These are phyloP conservation scores for Senna siamea DNA, from an alignment of 306 rosid species.

Conservation along the genomic window DNA sequence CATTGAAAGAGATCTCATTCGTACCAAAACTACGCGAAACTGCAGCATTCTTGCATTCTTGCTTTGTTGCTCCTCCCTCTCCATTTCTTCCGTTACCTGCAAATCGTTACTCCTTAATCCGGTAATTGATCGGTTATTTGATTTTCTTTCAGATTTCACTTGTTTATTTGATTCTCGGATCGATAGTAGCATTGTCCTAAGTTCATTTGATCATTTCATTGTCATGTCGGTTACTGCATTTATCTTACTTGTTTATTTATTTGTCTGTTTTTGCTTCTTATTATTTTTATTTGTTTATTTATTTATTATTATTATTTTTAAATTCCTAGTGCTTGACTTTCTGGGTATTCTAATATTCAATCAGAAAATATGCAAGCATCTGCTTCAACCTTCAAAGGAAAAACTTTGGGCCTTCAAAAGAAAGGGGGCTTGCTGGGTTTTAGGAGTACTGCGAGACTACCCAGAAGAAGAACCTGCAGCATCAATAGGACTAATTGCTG, in stretches of 20 bases:
- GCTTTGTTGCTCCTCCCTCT: conserved; percentile 14
- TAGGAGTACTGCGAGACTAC: conserved; percentile 40
- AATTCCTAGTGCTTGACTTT: background rate
- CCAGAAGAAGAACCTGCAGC: conserved; percentile 40
- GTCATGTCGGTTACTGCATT: background rate
- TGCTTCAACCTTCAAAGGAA: conserved; percentile 51
- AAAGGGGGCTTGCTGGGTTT: conserved; percentile 46
- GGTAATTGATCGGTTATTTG: conserved; percentile 20
- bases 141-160: background rate
- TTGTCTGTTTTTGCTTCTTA: background rate
- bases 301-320: background rate
- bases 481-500: conserved; percentile 44
- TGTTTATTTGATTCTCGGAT: background rate
- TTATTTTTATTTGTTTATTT: too few relatives aligned
- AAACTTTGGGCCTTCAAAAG: conserved; percentile 51
- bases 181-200: background rate
- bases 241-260: background rate
- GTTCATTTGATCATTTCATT: background rate
- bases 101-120: conserved; percentile 1
- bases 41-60: background rate
- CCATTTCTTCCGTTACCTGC: conserved; percentile 10
- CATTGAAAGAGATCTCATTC: conserved; percentile 6
- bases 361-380: conserved; percentile 70
- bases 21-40: background rate
- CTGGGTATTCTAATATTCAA: background rate